Evolutionary conservation across 2,329 filamentous ascomycete species (phyloP), one percentile per base, ranked within the genome.

Genomic region (Colletotrichum plurivorum): DNA sequence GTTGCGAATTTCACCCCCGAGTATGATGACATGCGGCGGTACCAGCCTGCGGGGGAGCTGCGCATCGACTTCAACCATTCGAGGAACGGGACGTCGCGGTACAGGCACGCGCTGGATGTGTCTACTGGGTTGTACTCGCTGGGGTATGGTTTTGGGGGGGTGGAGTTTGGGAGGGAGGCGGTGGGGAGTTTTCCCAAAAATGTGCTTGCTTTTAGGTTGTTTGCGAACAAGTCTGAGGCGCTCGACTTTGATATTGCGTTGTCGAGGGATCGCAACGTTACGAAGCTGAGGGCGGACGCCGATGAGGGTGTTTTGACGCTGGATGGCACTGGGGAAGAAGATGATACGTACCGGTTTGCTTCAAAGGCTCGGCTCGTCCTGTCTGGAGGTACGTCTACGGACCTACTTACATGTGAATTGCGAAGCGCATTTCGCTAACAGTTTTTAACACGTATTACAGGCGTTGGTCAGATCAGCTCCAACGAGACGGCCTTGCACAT

Each of bases 151-250:
- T 39, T 49, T 41, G 15, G 9, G 1, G 49, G 51, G 13, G 59
- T 72, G 3, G 65, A 60, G 12, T 74, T 72, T 31, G 60, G 52
- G 18, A 54, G 75, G 12, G 73, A 75, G 49, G 66, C 62, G 39
- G 46, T 75, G 36, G 69, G 68, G 13, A 75, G 70, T 55, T 63
- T 71, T 45, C 74, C 74, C 18, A 67, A 72, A 27, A 67, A 73
- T 45, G 62, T 76, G 3, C 49, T 75, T 16, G 73, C 59, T 10
- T 71, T 74, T 27, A 71, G 68, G 9, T 16, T 75, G n/a, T 69
- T 62, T 10, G 71, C 72, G 2, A 71, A 62, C 49, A 60, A 72
- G 45, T 59, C 72, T 12, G 57, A 70, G 3, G 67, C 46, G 15
- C 16, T 54, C 8, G 45, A 53, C 39, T 36, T 62, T 3, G 25